Evolutionary conservation across 2,329 filamentous ascomycete genomes (phyloP).

Genomic region (Aspergillus carbonarius): DNA sequence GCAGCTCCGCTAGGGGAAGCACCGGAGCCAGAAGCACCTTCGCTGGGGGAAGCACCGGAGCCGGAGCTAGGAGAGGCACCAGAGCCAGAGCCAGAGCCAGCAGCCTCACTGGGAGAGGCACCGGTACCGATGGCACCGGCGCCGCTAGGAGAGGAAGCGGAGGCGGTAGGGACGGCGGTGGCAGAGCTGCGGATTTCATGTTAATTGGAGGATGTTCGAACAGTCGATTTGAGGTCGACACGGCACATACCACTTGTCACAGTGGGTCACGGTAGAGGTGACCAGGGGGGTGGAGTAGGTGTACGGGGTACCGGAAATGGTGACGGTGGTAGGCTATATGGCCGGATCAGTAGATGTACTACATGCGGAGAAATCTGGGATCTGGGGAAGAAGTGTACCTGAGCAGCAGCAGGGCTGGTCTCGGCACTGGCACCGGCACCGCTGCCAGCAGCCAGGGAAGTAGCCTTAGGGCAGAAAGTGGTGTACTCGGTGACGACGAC

Average conservation of each 20-base stretch:
- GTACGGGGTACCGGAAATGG: slow-evolving; percentile 72
- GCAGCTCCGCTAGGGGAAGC: no score
- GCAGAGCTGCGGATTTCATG: slow-evolving; percentile 21
- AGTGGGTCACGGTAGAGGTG: slow-evolving; percentile 54
- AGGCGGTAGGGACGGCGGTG: slow-evolving; percentile 20
- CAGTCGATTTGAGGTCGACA: neutral
- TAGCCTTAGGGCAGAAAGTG: slow-evolving; percentile 71
- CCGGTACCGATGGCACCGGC: slow-evolving; percentile 14
- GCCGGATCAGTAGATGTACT: neutral
- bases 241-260: slow-evolving; percentile 40
- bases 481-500: slow-evolving; percentile 65
- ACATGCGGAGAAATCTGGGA: neutral
- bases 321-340: slow-evolving; percentile 62
- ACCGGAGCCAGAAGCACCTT: neutral
- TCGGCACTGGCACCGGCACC: slow-evolving; percentile 32
- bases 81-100: slow-evolving; percentile 16
- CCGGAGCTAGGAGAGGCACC: slow-evolving; percentile 12
- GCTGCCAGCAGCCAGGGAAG: slow-evolving; percentile 61
- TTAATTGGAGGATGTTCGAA: neutral
- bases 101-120: slow-evolving; percentile 10
- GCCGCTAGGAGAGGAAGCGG: slow-evolving; percentile 19
- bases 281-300: slow-evolving; percentile 56
- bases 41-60: neutral
- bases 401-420: slow-evolving; percentile 68
- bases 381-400: slow-evolving; percentile 38